Conservation (phyloP, 2,329 filamentous ascomycete species). For the Aspergillus persii region DNA sequence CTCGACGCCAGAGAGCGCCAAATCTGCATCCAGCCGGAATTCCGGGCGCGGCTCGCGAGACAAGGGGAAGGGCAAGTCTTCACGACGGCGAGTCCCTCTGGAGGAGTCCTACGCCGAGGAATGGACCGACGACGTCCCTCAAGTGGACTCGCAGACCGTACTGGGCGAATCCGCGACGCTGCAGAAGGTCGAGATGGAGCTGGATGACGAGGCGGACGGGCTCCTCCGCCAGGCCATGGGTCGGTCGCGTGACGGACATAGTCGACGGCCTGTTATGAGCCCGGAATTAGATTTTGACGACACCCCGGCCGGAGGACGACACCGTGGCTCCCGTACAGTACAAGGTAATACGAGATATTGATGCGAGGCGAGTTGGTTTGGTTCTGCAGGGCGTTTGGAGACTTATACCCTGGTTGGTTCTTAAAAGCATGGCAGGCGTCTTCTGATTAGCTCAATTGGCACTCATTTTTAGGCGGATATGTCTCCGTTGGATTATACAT, state of each 20-base stretch:
- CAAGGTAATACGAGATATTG: slow-evolving; percentile 21
- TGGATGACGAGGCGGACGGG: slow-evolving; percentile 45
- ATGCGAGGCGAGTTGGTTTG: slow-evolving; percentile 6
- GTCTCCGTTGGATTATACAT: too few relatives aligned
- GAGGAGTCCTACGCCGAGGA: slow-evolving; percentile 27
- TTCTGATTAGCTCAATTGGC: background rate
- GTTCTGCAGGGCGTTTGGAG: slow-evolving; percentile 16
- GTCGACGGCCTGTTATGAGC: slow-evolving; percentile 5
- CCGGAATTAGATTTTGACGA: slow-evolving; percentile 23
- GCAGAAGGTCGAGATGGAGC: slow-evolving; percentile 40
- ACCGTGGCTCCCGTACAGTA: slow-evolving; percentile 18
- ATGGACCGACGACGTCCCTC: slow-evolving; percentile 39
- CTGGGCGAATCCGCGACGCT: slow-evolving; percentile 16
- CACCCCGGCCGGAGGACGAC: slow-evolving; percentile 20
- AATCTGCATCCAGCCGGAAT: slow-evolving; percentile 18
- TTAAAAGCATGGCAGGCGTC: slow-evolving; percentile 5
- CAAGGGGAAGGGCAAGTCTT: slow-evolving; percentile 27
- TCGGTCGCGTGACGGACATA: slow-evolving; percentile 25
- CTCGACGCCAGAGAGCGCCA: slow-evolving; percentile 16
- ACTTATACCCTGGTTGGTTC: slow-evolving; percentile 10
- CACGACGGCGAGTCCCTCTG: slow-evolving; percentile 22
- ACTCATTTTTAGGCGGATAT: too few relatives aligned
- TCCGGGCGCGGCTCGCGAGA: slow-evolving; percentile 24
- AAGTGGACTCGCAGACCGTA: slow-evolving; percentile 12
- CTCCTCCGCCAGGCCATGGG: slow-evolving; percentile 40